Conservation (phyloP, 257 asterid genomes). For the Apocynum venetum region DNA sequence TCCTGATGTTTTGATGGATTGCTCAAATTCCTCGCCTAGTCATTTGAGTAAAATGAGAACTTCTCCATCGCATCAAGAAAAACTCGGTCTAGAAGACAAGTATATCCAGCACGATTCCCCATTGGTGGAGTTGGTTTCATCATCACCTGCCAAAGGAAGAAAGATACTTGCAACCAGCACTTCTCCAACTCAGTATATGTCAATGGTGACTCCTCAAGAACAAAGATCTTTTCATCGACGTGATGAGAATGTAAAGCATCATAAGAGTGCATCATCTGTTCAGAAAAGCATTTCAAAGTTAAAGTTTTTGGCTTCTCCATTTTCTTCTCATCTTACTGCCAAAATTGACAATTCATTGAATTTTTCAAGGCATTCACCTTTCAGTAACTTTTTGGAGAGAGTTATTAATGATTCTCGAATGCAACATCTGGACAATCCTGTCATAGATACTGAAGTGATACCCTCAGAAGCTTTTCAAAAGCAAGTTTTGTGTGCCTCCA, state of each 20-base stretch:
- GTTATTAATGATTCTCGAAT: conserved; percentile 8
- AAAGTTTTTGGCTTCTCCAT: conserved; percentile 55
- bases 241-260: conserved; percentile 32
- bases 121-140: conserved; percentile 30
- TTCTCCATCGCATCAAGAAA: conserved; percentile 9
- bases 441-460: conserved; percentile 22
- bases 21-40: conserved; percentile 34
- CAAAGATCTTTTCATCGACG: conserved; percentile 33
- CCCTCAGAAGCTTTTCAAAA: conserved; percentile 24
- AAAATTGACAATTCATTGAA: conserved; percentile 49
- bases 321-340: conserved; percentile 48
- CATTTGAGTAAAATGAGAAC: conserved; percentile 43
- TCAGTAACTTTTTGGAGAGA: conserved; percentile 29
- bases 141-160: conserved; percentile 43
- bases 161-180: conserved; percentile 23
- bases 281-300: conserved; percentile 79
- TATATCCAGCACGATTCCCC: conserved; percentile 37
- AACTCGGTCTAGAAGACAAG: conserved; percentile 20
- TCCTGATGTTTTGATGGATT: conserved; percentile 28
- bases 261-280: conserved; percentile 47
- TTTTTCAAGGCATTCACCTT: conserved; percentile 44
- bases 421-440: conserved; percentile 11
- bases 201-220: conserved; percentile 38
- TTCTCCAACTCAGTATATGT: conserved; percentile 46
- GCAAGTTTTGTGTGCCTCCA: conserved; percentile 22